Evolutionary conservation across 73 alveolate species (phyloP), one percentile per base, ranked within the genome.

Genomic region (Uronychia binucleata): DNA sequence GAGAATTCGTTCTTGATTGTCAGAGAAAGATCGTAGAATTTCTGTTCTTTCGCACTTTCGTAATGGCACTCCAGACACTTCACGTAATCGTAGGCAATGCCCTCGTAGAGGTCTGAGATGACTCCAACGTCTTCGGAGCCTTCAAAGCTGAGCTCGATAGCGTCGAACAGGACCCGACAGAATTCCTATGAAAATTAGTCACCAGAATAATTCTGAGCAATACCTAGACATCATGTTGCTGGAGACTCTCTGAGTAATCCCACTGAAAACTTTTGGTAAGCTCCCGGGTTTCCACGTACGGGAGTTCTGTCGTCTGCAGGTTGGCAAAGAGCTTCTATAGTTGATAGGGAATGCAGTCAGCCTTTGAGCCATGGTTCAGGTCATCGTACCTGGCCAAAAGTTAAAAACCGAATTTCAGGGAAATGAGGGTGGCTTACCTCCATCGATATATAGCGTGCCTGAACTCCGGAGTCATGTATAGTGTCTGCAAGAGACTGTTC

Each of bases 401-500:
- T 74, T 1, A 30, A 0, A 77, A 13, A 77, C 27, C 19, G 13
- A 30, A 27, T 30, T 0, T 77, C 28, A 29, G 14, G 1, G 1
- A n/a, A n/a, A n/a, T n/a, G n/a, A n/a, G n/a, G n/a, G n/a, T n/a
- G n/a, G 5, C 67, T 11, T 46, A 46, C 67, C 67, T 75, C 93
- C 93, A 93, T 29, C 78, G 34, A 87, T 91, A 93, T 85, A 98
- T 90, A 77, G 96, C 90, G 57, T 94, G 81, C 86, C 99, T 92
- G 83, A 98, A 98, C 91, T 97, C 97, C 0, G 99, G 99, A 59
- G 99, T 92, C 99, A 97, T 98, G 91, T 92, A 98, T 76, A 95
- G 96, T 14, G 98, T 80, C 91, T 98, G 98, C 26, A 98, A 93
- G 77, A 98, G 85, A 84, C 99, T 93, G 92, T 98, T 98, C 94